A percentile compares a stretch with the other conserved stretches of the same genome.
Conservation (phyloP, 192 early-diverging fungal genomes). For the Funneliformis geosporum region DNA sequence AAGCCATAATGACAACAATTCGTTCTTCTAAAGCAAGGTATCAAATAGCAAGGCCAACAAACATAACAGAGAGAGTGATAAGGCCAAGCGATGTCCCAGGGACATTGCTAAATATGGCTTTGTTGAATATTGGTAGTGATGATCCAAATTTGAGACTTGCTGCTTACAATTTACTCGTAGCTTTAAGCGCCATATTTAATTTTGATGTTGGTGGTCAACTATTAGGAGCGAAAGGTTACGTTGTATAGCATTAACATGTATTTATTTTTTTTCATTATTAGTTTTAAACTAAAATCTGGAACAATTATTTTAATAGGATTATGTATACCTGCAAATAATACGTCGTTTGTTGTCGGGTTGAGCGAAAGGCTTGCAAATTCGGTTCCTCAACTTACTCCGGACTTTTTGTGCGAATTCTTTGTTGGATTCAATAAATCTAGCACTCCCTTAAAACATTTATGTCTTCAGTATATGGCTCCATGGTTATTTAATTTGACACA, state of each 20-base stretch:
- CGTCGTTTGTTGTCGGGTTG: constrained; percentile 79
- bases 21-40: constrained; percentile 71
- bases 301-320: constrained; percentile 52
- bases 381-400: constrained; percentile 80
- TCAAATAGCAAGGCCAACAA: constrained; percentile 63
- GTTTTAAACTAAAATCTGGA: not conserved
- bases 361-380: constrained; percentile 77
- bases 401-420: constrained; percentile 86
- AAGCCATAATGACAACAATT: constrained; percentile 64
- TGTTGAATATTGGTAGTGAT: constrained; percentile 84
- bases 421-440: constrained; percentile 77
- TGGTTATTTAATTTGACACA: constrained; percentile 83
- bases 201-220: constrained; percentile 84
- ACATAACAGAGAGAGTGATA: constrained; percentile 70
- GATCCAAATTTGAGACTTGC: constrained; percentile 79
- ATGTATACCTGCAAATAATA: constrained; percentile 88
- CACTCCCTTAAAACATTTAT: constrained; percentile 73
- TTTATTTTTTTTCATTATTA: not conserved
- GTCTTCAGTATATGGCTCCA: constrained; percentile 87
- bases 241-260: not conserved
- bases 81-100: constrained; percentile 90
- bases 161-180: constrained; percentile 89
- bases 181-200: constrained; percentile 76
- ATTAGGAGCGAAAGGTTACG: constrained; percentile 63
- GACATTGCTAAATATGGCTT: constrained; percentile 87